Percentiles rank a stretch among this genome's conserved stretches.
Evolutionary conservation across 2,329 filamentous ascomycete species (phyloP).

Genomic region (Diaporthe velutina): DNA sequence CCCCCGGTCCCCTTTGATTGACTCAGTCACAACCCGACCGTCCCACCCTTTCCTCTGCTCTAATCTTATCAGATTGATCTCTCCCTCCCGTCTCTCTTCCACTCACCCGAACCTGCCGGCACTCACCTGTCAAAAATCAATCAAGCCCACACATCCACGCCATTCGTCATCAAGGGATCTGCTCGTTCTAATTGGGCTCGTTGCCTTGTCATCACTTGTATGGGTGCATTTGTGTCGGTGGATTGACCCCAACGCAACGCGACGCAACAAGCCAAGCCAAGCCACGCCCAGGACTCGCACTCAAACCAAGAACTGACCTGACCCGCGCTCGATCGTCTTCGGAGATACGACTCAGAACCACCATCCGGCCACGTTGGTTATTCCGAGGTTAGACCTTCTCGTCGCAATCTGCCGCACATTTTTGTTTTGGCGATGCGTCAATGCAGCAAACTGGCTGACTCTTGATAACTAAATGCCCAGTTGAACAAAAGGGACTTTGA

Average conservation of each 20-base stretch:
- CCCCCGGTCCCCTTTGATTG: background rate
- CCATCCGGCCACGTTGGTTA: background rate
- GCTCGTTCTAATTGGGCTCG: background rate
- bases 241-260: background rate
- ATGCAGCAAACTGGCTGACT: background rate
- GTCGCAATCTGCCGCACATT: constrained; percentile 9
- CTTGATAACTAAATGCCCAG: background rate
- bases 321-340: constrained; percentile 2
- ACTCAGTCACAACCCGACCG: background rate
- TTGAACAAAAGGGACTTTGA: background rate
- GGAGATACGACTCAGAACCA: constrained; percentile 18
- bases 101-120: constrained; percentile 15
- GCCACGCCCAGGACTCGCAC: constrained; percentile 10
- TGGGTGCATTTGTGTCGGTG: background rate
- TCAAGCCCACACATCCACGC: background rate
- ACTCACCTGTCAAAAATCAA: constrained; percentile 8
- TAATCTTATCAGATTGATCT: constrained; percentile 31
- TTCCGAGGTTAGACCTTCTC: constrained; percentile 26
- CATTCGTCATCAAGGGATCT: constrained; percentile 1
- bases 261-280: background rate
- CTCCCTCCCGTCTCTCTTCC: background rate
- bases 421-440: background rate
- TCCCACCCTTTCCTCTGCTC: background rate
- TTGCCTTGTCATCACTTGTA: background rate
- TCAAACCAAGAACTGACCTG: background rate